phyloP scores from a whole-genome alignment of 2,329 filamentous ascomycete species.

The Scytalidium sp. region DNA sequence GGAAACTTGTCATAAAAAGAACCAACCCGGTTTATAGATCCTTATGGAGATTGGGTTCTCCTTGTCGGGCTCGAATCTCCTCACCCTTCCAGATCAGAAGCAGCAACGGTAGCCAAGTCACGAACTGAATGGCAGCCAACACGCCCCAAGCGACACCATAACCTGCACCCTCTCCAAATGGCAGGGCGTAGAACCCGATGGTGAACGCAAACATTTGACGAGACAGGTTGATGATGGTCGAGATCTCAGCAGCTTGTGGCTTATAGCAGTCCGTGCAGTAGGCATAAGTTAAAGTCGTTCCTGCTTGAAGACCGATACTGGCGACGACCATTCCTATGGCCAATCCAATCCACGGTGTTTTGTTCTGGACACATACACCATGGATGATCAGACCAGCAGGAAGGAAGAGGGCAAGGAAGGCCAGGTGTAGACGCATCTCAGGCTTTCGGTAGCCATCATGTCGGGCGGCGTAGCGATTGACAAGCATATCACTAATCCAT shows the following conservation, averaged over 20 bases:
- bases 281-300: conserved; percentile 31
- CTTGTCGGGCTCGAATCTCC: not conserved
- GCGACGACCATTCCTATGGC: conserved; percentile 34
- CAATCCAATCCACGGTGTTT: conserved; percentile 29
- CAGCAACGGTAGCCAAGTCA: not conserved
- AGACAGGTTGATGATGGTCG: conserved; percentile 29
- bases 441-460: conserved; percentile 20
- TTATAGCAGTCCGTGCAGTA: conserved; percentile 34
- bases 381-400: conserved; percentile 29
- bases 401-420: conserved; percentile 25
- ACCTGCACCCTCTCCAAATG: not conserved
- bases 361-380: conserved; percentile 30
- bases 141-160: not conserved
- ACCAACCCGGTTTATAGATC: not conserved
- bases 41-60: not conserved
- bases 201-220: conserved; percentile 30
- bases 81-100: not conserved
- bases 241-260: conserved; percentile 32
- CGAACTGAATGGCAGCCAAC: not conserved
- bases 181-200: conserved; percentile 29
- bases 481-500: conserved; percentile 24
- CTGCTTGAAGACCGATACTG: conserved; percentile 31
- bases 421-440: conserved; percentile 24
- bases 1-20: not conserved
- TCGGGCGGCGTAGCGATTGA: conserved; percentile 21